Conservation (phyloP, 768 basidiomycete genomes). For the Cubamyces sp. region DNA sequence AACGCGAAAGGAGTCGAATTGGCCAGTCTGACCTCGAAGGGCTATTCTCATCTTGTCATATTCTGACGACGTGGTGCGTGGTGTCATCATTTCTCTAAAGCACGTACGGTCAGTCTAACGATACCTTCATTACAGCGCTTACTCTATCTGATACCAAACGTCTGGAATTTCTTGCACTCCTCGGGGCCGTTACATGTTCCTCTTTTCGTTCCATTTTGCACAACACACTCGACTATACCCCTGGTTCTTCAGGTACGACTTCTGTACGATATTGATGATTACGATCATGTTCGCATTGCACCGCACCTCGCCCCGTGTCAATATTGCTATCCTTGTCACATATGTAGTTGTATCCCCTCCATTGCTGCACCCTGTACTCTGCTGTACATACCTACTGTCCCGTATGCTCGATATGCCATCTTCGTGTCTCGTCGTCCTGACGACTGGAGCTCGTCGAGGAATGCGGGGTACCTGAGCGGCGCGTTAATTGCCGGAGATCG, state of each 20-base stretch:
- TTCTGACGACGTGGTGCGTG: neutral
- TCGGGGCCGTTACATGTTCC: neutral
- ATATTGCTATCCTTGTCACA: neutral
- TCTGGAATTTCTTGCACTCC: neutral
- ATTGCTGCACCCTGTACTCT: neutral
- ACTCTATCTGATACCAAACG: neutral
- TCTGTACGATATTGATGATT: neutral
- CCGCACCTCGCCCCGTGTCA: neutral
- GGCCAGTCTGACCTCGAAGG: neutral
- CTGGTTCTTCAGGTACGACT: neutral
- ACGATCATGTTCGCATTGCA: neutral
- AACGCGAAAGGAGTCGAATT: conserved; percentile 25
- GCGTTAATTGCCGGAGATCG: neutral
- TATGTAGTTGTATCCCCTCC: conserved; percentile 6
- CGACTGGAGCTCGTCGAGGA: neutral
- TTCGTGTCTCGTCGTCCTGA: neutral
- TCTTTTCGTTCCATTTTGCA: neutral
- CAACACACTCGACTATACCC: neutral
- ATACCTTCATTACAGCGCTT: neutral
- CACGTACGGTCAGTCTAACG: neutral
- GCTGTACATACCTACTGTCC: neutral
- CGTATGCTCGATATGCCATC: neutral
- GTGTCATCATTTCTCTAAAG: neutral
- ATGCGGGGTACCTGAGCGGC: neutral
- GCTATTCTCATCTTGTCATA: neutral